Conservation (phyloP, 768 basidiomycete genomes). For the Roridomyces roridus region DNA sequence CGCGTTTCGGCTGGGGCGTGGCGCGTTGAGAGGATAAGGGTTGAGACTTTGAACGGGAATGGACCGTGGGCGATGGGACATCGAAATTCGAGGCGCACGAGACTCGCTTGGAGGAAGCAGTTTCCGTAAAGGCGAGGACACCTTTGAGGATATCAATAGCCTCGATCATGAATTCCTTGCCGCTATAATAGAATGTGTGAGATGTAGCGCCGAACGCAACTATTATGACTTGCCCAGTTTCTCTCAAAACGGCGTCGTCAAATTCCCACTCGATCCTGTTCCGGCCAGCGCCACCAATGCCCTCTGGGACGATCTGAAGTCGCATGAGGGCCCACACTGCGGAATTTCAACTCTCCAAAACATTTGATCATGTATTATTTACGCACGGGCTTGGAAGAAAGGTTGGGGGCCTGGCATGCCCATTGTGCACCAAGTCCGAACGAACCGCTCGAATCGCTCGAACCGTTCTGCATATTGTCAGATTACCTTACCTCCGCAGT, state of each 20-base stretch:
- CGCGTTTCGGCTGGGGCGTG: conserved; percentile 60
- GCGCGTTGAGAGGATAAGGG: conserved; percentile 53
- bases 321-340: conserved; percentile 79
- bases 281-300: conserved; percentile 80
- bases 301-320: conserved; percentile 80
- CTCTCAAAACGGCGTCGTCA: conserved; percentile 93
- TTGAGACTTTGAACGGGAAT: conserved; percentile 63
- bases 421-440: conserved; percentile 83
- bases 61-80: conserved; percentile 45
- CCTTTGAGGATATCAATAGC: conserved; percentile 91
- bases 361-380: neutral
- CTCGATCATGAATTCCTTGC: conserved; percentile 94
- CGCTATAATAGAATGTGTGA: conserved; percentile 53
- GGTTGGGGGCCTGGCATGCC: conserved; percentile 91
- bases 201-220: conserved; percentile 21
- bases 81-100: conserved; percentile 30
- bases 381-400: conserved; percentile 74
- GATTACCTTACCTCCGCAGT: conserved; percentile 14
- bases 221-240: conserved; percentile 77
- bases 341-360: conserved; percentile 4
- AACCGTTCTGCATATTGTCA: conserved; percentile 57
- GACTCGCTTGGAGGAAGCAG: conserved; percentile 44
- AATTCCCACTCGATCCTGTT: conserved; percentile 86
- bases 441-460: conserved; percentile 76
- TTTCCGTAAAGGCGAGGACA: conserved; percentile 79